Percentiles rank a stretch among this genome's conserved stretches.
Evolutionary conservation across 1,284 basidiomycete species (phyloP).

Genomic region (Agaricales sp.): DNA sequence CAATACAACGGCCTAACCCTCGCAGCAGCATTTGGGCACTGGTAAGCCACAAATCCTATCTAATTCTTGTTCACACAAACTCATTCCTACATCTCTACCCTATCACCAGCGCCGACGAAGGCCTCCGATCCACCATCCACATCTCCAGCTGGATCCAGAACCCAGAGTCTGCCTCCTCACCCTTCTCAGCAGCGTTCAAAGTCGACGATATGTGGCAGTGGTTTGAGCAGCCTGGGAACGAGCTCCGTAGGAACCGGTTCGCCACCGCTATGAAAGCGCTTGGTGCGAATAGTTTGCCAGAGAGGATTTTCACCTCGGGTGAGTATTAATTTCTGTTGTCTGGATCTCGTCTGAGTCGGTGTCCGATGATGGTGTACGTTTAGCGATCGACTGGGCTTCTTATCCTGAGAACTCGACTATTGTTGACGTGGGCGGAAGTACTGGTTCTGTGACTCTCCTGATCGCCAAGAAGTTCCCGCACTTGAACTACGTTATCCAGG

Average conservation of each 20-base stretch:
- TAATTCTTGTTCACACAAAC: neutral
- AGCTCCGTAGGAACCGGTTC: neutral
- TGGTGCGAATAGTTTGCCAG: neutral
- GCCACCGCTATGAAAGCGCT: neutral
- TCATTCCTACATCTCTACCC: neutral
- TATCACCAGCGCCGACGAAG: neutral
- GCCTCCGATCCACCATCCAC: neutral
- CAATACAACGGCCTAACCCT: neutral
- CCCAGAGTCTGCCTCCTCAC: neutral
- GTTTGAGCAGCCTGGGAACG: neutral
- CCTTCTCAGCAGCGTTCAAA: neutral
- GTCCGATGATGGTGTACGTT: neutral
- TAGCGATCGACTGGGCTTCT: neutral
- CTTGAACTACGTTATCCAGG: slow-evolving; percentile 1
- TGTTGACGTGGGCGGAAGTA: neutral
- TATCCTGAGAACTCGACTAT: neutral
- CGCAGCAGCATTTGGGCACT: neutral
- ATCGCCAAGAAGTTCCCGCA: neutral
- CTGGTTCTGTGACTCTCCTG: neutral
- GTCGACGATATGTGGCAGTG: neutral
- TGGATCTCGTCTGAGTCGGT: no score
- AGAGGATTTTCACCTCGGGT: neutral
- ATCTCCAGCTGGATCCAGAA: neutral
- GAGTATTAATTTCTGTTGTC: neutral
- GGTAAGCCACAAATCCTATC: neutral